Percentiles rank a stretch among this genome's conserved stretches.
These are phyloP conservation scores for Vickermania ingenoplastis DNA, from an alignment of 208 protist genomes.

Conservation along the genomic window DNA sequence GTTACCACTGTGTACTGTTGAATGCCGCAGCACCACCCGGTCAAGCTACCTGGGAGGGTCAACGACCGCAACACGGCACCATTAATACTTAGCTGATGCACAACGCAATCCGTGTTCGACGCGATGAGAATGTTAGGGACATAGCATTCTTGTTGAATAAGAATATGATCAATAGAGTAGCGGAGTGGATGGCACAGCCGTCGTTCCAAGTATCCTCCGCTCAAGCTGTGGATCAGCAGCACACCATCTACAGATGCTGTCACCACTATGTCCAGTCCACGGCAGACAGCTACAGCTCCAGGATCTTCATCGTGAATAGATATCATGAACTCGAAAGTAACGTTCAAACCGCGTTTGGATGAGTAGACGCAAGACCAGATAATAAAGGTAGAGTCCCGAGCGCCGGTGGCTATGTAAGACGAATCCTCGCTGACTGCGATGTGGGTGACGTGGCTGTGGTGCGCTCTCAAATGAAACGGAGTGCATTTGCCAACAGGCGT, in stretches of 20 bases:
- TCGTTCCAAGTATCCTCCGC: slow-evolving; percentile 51
- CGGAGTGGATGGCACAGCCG: slow-evolving; percentile 56
- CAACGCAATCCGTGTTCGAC: slow-evolving; percentile 55
- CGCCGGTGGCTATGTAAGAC: slow-evolving; percentile 72
- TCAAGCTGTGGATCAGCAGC: slow-evolving; percentile 71
- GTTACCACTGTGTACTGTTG: slow-evolving; percentile 64
- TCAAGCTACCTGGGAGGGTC: slow-evolving; percentile 44
- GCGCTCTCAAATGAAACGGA: slow-evolving; percentile 59
- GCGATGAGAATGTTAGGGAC: slow-evolving; percentile 73
- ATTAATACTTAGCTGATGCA: slow-evolving; percentile 79
- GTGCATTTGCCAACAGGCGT: slow-evolving; percentile 6
- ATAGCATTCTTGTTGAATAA: slow-evolving; percentile 73
- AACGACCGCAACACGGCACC: slow-evolving; percentile 60
- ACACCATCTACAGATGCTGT: slow-evolving; percentile 76
- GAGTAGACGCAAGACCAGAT: slow-evolving; percentile 60
- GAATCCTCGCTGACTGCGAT: slow-evolving; percentile 61
- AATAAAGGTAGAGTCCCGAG: slow-evolving; percentile 87
- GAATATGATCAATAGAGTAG: slow-evolving; percentile 57
- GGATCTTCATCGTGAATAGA: slow-evolving; percentile 81
- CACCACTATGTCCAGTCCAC: slow-evolving; percentile 62
- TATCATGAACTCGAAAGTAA: slow-evolving; percentile 65
- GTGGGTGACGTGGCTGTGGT: slow-evolving; percentile 62
- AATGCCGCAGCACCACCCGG: slow-evolving; percentile 44
- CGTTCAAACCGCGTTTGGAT: slow-evolving; percentile 13
- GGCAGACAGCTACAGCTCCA: slow-evolving; percentile 60